Evolutionary conservation across 495 filamentous ascomycete species (phyloP).

Genomic region (Lophiostoma macrostomum): DNA sequence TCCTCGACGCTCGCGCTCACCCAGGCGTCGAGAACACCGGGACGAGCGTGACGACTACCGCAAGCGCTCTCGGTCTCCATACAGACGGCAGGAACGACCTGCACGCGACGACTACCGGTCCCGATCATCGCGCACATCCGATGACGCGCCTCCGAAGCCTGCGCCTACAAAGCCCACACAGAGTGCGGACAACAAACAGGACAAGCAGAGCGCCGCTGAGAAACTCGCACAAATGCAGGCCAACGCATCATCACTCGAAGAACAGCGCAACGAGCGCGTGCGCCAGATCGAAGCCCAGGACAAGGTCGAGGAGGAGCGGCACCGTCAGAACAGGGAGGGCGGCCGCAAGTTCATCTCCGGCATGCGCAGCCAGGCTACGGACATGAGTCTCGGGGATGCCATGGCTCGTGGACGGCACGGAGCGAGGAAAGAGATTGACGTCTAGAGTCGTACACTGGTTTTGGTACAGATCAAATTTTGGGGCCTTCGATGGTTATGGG

Average conservation of each 20-base stretch:
- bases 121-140: constrained; percentile 8
- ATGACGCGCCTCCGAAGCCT: not conserved
- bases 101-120: constrained; percentile 14
- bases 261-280: constrained; percentile 51
- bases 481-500: no score
- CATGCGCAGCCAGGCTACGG: constrained; percentile 3
- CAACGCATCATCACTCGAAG: constrained; percentile 75
- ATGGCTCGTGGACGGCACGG: constrained; percentile 16
- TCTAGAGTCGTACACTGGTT: not conserved
- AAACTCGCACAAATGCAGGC: constrained; percentile 87
- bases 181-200: not conserved
- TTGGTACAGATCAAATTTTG: no score
- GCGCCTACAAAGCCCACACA: not conserved
- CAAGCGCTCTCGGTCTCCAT: constrained; percentile 38
- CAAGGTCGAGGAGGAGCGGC: constrained; percentile 46
- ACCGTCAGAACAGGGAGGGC: constrained; percentile 11
- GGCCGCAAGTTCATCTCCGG: constrained; percentile 14
- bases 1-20: constrained; percentile 1
- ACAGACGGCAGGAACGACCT: constrained; percentile 10
- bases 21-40: not conserved
- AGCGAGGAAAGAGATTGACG: constrained; percentile 3
- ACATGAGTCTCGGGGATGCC: constrained; percentile 21
- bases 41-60: constrained; percentile 30
- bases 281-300: constrained; percentile 67
- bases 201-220: constrained; percentile 38